Conservation (phyloP, 106 monocot genomes). For the Allium fistulosum region DNA sequence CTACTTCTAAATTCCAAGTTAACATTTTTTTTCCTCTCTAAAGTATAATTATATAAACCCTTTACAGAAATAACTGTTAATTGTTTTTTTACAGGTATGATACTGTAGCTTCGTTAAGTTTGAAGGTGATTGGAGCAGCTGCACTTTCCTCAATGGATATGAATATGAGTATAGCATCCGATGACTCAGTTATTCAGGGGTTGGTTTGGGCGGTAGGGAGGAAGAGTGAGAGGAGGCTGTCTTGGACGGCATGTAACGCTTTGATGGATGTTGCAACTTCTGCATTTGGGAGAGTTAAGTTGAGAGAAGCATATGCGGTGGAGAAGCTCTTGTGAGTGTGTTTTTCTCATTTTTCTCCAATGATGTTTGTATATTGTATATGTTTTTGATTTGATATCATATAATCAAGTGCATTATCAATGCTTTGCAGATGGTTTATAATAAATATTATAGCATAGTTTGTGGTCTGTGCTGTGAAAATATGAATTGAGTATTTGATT, state of each 20-base stretch:
- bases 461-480: neutral
- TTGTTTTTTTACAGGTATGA: slow-evolving; percentile 19
- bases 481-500: too few relatives aligned
- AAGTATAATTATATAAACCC: neutral
- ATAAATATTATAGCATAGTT: neutral
- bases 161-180: slow-evolving; percentile 28
- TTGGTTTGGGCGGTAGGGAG: slow-evolving; percentile 32
- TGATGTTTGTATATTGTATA: neutral
- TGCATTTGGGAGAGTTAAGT: slow-evolving; percentile 28
- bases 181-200: slow-evolving; percentile 17
- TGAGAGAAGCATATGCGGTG: slow-evolving; percentile 21
- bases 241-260: slow-evolving; percentile 38
- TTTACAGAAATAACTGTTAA: too few relatives aligned
- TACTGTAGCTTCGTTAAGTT: slow-evolving; percentile 25
- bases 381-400: neutral
- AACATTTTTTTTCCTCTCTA: neutral
- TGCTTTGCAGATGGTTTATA: neutral
- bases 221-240: slow-evolving; percentile 5
- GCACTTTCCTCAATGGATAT: slow-evolving; percentile 35
- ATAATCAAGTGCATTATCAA: neutral
- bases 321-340: slow-evolving; percentile 55
- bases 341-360: neutral
- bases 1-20: slow-evolving; percentile 36
- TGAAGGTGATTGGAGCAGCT: slow-evolving; percentile 40
- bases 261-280: slow-evolving; percentile 56